Conservation (phyloP, 1,139 yeast species). For the Kodamaea sp. region DNA sequence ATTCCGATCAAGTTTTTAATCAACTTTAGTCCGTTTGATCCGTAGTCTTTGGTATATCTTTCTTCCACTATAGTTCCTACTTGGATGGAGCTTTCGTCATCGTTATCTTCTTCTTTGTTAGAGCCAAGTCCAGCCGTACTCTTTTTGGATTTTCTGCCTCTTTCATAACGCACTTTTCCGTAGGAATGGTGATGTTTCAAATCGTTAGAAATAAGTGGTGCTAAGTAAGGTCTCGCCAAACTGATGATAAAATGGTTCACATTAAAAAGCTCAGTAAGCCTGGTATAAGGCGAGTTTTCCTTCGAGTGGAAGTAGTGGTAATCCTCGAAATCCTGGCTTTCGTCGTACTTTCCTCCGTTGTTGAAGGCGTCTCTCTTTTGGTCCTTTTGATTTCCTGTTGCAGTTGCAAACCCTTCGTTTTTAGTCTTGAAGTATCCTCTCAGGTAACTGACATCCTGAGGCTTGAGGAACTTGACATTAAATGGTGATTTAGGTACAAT, state of each 20-base stretch:
- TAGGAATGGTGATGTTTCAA: conserved; percentile 59
- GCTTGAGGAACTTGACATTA: conserved; percentile 41
- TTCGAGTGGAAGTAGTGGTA: conserved; percentile 23
- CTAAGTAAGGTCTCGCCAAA: conserved; percentile 88
- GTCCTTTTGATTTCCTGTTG: conserved; percentile 14
- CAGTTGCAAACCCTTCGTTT: conserved; percentile 6
- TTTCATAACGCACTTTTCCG: conserved; percentile 33
- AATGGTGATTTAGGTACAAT: conserved; percentile 46
- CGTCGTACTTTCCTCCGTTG: conserved; percentile 1
- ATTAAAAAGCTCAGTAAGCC: conserved; percentile 87
- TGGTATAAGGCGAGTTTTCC: conserved; percentile 70
- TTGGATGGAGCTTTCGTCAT: conserved; percentile 1
- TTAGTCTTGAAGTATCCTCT: conserved; percentile 37
- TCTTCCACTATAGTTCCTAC: conserved; percentile 16
- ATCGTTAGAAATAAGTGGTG: conserved; percentile 84
- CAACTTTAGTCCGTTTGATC: conserved; percentile 35
- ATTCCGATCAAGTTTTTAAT: conserved; percentile 41
- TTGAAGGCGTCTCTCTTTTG: conserved; percentile 6
- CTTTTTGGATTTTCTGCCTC: conserved; percentile 4
- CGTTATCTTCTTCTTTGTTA: neutral
- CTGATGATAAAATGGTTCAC: conserved; percentile 91
- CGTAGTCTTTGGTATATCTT: conserved; percentile 30
- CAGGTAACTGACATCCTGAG: conserved; percentile 49
- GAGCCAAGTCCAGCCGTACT: neutral
- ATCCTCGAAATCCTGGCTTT: conserved; percentile 6